Evolutionary conservation across 164 flowering plant genomes (phyloP).

Genomic region (Magnolia kwangsiensis): DNA sequence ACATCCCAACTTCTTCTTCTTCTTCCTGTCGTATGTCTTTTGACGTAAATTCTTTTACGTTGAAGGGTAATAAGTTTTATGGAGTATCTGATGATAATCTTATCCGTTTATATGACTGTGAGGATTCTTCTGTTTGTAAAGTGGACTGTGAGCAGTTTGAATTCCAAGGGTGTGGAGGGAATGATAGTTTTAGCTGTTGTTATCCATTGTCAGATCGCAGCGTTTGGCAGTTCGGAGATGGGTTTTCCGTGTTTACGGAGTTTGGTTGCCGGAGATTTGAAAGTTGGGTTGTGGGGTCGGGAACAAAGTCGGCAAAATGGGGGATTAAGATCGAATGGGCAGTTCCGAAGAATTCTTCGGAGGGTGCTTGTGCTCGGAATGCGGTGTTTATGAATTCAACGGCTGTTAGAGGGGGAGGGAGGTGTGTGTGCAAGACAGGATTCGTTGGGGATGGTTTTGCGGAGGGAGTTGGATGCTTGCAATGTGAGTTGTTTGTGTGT

Average conservation of each 20-base stretch:
- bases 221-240: slow-evolving; percentile 49
- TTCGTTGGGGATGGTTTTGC: slow-evolving; percentile 68
- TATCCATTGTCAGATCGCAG: slow-evolving; percentile 56
- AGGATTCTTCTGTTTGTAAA: slow-evolving; percentile 68
- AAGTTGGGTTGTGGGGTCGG: slow-evolving; percentile 46
- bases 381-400: slow-evolving; percentile 52
- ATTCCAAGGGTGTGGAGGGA: slow-evolving; percentile 41
- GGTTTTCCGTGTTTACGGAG: slow-evolving; percentile 42
- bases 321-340: slow-evolving; percentile 86
- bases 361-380: slow-evolving; percentile 40
- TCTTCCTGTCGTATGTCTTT: slow-evolving; percentile 45
- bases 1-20: slow-evolving; percentile 30
- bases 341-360: slow-evolving; percentile 41
- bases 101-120: slow-evolving; percentile 63
- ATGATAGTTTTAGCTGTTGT: slow-evolving; percentile 49
- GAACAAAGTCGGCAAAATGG: slow-evolving; percentile 34
- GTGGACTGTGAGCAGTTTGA: slow-evolving; percentile 40
- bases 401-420: slow-evolving; percentile 41
- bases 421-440: slow-evolving; percentile 63
- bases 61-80: slow-evolving; percentile 32
- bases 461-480: slow-evolving; percentile 58
- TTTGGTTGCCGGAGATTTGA: slow-evolving; percentile 80
- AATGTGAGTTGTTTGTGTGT: slow-evolving; percentile 43
- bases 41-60: slow-evolving; percentile 46
- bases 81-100: slow-evolving; percentile 60